These are phyloP conservation scores for Leccinum longicurvipes DNA, from an alignment of 768 basidiomycete genomes.

Conservation along the genomic window DNA sequence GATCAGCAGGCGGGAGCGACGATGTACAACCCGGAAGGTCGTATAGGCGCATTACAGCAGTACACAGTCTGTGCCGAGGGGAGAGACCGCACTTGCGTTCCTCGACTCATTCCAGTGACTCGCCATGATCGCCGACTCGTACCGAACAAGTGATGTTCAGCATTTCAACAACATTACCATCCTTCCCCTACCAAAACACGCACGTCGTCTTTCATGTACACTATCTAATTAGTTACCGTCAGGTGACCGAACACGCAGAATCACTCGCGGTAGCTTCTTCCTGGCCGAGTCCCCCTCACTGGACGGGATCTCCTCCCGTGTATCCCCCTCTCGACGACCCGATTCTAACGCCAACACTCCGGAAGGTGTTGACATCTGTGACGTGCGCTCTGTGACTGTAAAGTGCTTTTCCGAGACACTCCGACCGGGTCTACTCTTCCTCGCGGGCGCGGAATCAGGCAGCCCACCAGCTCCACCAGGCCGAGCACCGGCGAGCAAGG, in stretches of 20 bases:
- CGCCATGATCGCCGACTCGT: no score
- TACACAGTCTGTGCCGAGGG: no score
- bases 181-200: no score
- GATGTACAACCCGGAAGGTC: no score
- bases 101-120: no score
- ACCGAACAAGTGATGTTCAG: no score
- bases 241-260: slow-evolving; percentile 50
- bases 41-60: no score
- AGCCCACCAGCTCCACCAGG: background rate
- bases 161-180: no score
- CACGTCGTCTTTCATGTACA: background rate
- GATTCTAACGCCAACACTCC: background rate
- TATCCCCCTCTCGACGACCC: background rate
- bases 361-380: background rate
- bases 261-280: slow-evolving; percentile 56
- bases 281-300: slow-evolving; percentile 21
- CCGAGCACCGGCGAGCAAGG: background rate
- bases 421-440: background rate
- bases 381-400: background rate
- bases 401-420: slow-evolving; percentile 5
- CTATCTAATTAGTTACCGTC: slow-evolving; percentile 6
- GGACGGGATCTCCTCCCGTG: background rate
- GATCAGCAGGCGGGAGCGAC: no score
- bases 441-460: background rate
- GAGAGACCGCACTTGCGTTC: no score